phyloP scores from a whole-genome alignment of 371 early-diverging fungal species.

The Smittium mucronatum region DNA sequence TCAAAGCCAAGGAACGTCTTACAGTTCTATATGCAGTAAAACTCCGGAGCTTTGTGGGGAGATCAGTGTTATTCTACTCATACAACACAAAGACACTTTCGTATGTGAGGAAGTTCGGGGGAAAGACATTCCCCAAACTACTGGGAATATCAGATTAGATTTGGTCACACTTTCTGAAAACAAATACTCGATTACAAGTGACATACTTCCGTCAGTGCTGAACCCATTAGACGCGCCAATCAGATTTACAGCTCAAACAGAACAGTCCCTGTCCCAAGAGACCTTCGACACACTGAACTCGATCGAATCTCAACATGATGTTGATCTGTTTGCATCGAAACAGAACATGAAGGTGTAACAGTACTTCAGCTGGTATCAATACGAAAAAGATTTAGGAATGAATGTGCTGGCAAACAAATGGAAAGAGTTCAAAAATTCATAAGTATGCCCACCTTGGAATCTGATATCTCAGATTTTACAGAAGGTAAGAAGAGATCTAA shows the following conservation, averaged over 20 bases:
- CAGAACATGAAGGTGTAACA: slow-evolving; percentile 7
- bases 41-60: background rate
- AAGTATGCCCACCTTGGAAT: slow-evolving; percentile 20
- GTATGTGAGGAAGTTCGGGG: background rate
- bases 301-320: background rate
- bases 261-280: background rate
- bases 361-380: slow-evolving; percentile 19
- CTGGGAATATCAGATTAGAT: background rate
- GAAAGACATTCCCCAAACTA: background rate
- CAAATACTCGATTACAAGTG: background rate
- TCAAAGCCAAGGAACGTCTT: background rate
- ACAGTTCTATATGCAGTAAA: background rate
- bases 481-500: slow-evolving; percentile 15
- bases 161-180: background rate
- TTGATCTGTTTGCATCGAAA: slow-evolving; percentile 28
- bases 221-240: background rate
- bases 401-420: slow-evolving; percentile 27
- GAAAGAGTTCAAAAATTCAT: slow-evolving; percentile 13
- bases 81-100: background rate
- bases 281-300: background rate
- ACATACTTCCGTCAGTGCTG: background rate
- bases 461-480: slow-evolving; percentile 20
- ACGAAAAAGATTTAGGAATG: slow-evolving; percentile 17
- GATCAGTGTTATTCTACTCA: background rate
- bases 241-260: slow-evolving; percentile 4